Base-by-base conservation (phyloP, 225 moss, liverwort and hornwort species). In the Ulota crispa region DNA sequence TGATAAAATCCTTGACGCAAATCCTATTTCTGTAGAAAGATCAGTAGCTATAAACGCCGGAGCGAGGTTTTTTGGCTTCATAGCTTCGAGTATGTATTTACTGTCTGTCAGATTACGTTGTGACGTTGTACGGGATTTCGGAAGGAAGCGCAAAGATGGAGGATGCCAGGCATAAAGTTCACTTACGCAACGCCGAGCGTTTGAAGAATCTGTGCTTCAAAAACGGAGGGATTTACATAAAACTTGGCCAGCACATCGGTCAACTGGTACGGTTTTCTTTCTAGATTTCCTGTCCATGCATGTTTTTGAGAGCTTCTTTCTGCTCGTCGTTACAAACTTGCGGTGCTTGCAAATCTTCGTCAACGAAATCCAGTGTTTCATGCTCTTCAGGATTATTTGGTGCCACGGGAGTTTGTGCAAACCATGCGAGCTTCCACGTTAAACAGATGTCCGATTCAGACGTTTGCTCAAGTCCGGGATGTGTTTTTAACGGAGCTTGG, bases 211-310 rank as follows among this genome's bases (percentile, higher is more conserved):
- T 93, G 9, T 95, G 91, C 31, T 95, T 95, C 80, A 91, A 84
- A 71, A 93, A 93, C 74, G 89, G 93, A 41, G 93, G 95, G 20
- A 87, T 95, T 45, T 93, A 95, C 61, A 93, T 93, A 77, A 92
- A 91, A 72, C 70, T 93, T 14, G 93, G 93, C 36, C 93, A 95
- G 61, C 92, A 95, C 79, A 77, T 95, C 26, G 95, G 90, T 27
- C 94, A 95, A 85, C 81, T 95, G 88, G 87, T 91, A 82, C 16
- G 39, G 21, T n/a, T 32, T 37, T 15, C 56, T 21, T 4, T 66
- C 60, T 26, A 31, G 13, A 15, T 50, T 19, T 12, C 60, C 69
- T 69, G 66, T 77, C 27, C 37, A 63, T 68, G 28, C n/a, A 57
- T 56, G 21, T 62, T 64, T 59, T 64, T 64, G 11, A 36, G 23